Base-by-base conservation (phyloP, 768 basidiomycete genomes). In the Cystofilobasidium ferigula region DNA sequence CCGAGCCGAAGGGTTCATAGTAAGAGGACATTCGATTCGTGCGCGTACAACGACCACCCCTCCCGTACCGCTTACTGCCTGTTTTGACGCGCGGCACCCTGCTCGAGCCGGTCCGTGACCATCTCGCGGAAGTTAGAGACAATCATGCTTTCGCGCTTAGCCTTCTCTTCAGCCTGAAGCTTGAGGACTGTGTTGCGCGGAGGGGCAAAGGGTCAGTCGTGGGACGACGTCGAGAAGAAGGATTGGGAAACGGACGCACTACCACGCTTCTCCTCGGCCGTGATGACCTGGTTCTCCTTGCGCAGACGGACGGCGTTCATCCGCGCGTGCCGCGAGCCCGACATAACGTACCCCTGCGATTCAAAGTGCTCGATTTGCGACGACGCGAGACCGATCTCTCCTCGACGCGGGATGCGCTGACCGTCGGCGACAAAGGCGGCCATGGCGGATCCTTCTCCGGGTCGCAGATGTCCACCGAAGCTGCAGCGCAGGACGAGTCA, bases 301-400 rank as follows among this genome's bases (percentile, higher is more conserved):
- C 94, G 80, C 85, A 99, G 88, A 68, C 95, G 88, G 51, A 99
- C 94, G 0, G 95, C 94, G 71, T 98, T 99, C 95, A 99, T 99
- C 76, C 91, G 82, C 70, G 88, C 83, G 76, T 99, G 92, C 69
- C 94, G 80, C 72, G 85, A 88, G 53, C 94, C 95, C 71, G 88
- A 91, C 95, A 98, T 99, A 56, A 99, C 95, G 76, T 95, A 99
- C 22, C 95, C 95, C 10, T 87, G 87, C 28, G 80, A 73, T 79
- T 99, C 95, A 77, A 82, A 97, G 73, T 82, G 75, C 8, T 86
- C 91, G 70, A 99, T 99, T 75, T 89, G 83, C 35, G 85, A 84
- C 16, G 89, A 85, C 13, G 86, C 86, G 70, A 99, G 79, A 63
- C 95, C 95, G 71, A 99, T 98, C 78, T 99, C 95, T 78, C 95